Evolutionary conservation across 139 green algal species (phyloP).

Genomic region (Deuterostichococcus epilithicus): DNA sequence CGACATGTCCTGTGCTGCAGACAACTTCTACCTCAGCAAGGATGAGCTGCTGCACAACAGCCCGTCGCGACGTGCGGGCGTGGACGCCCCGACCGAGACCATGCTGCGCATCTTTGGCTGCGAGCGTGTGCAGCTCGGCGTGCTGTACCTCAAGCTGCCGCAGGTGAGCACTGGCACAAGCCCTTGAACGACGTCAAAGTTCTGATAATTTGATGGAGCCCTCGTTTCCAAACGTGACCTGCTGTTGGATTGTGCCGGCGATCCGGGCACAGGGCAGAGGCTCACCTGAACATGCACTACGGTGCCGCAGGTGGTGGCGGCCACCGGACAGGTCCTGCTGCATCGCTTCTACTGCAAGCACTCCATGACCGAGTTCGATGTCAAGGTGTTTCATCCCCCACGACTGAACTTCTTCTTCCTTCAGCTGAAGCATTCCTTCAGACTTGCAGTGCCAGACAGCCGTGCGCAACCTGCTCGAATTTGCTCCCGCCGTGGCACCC

Average conservation of each 20-base stretch:
- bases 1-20: slow-evolving; percentile 8
- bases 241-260: neutral
- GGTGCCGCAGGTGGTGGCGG: slow-evolving; percentile 71
- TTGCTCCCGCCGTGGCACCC: no score
- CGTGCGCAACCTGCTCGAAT: no score
- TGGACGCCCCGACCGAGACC: slow-evolving; percentile 68
- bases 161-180: neutral
- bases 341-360: slow-evolving; percentile 94
- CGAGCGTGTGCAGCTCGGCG: slow-evolving; percentile 65
- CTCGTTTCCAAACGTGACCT: neutral
- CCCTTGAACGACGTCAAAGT: no score
- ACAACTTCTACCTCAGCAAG: slow-evolving; percentile 85
- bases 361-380: slow-evolving; percentile 74
- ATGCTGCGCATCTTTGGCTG: slow-evolving; percentile 73
- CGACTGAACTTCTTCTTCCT: neutral
- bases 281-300: slow-evolving; percentile 18
- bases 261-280: slow-evolving; percentile 55
- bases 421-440: no score
- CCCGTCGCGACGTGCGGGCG: slow-evolving; percentile 64
- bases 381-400: slow-evolving; percentile 55
- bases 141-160: neutral
- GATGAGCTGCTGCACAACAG: slow-evolving; percentile 63
- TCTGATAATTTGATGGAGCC: neutral
- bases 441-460: no score
- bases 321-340: slow-evolving; percentile 87